Percentiles rank a stretch among this genome's conserved stretches.
Conservation (phyloP, 192 early-diverging fungal genomes). For the Podila clonocystis region DNA sequence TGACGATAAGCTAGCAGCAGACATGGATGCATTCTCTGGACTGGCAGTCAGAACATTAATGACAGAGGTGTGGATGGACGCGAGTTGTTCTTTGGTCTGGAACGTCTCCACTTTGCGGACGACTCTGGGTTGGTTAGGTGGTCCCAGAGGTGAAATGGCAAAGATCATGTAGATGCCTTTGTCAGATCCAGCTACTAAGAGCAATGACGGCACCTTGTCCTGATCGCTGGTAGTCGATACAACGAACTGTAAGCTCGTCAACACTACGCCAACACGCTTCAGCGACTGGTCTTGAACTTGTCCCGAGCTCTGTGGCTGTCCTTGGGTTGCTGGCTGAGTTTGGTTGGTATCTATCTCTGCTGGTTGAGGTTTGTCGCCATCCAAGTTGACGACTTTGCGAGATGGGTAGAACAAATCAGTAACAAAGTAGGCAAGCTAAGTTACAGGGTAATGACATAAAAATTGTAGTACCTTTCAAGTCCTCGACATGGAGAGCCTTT, state of each 20-base stretch:
- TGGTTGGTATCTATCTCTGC: neutral
- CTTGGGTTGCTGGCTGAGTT: neutral
- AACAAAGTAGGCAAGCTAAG: too few species aligned
- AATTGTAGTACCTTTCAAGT: constrained; percentile 24
- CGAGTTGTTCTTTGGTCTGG: constrained; percentile 35
- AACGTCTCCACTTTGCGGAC: constrained; percentile 36
- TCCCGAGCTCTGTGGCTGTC: neutral
- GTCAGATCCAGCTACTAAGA: constrained; percentile 32
- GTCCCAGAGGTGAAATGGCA: constrained; percentile 8
- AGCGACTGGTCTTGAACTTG: constrained; percentile 4
- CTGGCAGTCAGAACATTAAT: constrained; percentile 30
- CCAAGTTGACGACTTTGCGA: constrained; percentile 28
- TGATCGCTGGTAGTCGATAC: constrained; percentile 41
- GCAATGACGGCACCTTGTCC: constrained; percentile 32
- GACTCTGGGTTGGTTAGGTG: neutral
- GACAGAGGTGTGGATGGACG: constrained; percentile 33
- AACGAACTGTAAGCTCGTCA: constrained; percentile 32
- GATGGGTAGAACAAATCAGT: neutral
- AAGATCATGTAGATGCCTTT: constrained; percentile 42
- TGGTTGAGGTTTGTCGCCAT: constrained; percentile 17
- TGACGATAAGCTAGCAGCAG: constrained; percentile 21
- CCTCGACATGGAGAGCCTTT: constrained; percentile 34
- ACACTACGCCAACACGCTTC: constrained; percentile 35
- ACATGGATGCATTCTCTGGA: constrained; percentile 19
- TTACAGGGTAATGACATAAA: neutral